Conservation (phyloP, 2,329 filamentous ascomycete species). For the Botrytis fragariae region DNA sequence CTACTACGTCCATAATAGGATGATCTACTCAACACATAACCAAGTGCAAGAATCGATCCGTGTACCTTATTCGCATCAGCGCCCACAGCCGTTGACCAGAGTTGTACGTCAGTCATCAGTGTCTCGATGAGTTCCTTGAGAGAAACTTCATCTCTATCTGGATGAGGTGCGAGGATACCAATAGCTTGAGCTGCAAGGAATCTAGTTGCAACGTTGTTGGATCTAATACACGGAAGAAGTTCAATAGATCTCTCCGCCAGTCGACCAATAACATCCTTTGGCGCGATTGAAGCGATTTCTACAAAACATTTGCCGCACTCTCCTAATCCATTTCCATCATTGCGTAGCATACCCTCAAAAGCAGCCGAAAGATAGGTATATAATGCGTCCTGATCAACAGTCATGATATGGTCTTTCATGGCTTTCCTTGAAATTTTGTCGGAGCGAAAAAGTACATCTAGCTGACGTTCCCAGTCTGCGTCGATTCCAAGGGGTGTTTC, state of each 20-base stretch:
- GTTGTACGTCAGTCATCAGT: slow-evolving; percentile 47
- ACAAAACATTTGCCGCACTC: slow-evolving; percentile 53
- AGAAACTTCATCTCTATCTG: slow-evolving; percentile 43
- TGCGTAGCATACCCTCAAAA: slow-evolving; percentile 55
- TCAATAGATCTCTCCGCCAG: slow-evolving; percentile 50
- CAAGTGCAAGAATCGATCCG: slow-evolving; percentile 57
- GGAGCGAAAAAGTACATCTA: slow-evolving; percentile 70
- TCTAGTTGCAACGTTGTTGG: slow-evolving; percentile 69
- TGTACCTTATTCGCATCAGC: slow-evolving; percentile 57
- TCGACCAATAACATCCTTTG: slow-evolving; percentile 50
- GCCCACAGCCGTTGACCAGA: slow-evolving; percentile 57
- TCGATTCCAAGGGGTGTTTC: slow-evolving; percentile 50
- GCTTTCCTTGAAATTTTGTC: slow-evolving; percentile 62
- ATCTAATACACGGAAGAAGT: slow-evolving; percentile 61
- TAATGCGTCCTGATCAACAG: slow-evolving; percentile 42
- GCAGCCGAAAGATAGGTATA: slow-evolving; percentile 51
- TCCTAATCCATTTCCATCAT: slow-evolving; percentile 42
- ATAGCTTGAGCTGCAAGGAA: slow-evolving; percentile 66
- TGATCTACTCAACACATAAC: slow-evolving; percentile 56
- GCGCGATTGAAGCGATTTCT: slow-evolving; percentile 50
- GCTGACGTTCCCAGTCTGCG: slow-evolving; percentile 78
- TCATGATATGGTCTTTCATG: slow-evolving; percentile 54
- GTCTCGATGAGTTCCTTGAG: slow-evolving; percentile 45
- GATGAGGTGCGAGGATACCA: slow-evolving; percentile 74
- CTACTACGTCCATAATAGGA: slow-evolving; percentile 47